A percentile compares a stretch with the other conserved stretches of the same genome.
Evolutionary conservation across 345 rosid species (phyloP).

Genomic region (Nasturtium officinale): DNA sequence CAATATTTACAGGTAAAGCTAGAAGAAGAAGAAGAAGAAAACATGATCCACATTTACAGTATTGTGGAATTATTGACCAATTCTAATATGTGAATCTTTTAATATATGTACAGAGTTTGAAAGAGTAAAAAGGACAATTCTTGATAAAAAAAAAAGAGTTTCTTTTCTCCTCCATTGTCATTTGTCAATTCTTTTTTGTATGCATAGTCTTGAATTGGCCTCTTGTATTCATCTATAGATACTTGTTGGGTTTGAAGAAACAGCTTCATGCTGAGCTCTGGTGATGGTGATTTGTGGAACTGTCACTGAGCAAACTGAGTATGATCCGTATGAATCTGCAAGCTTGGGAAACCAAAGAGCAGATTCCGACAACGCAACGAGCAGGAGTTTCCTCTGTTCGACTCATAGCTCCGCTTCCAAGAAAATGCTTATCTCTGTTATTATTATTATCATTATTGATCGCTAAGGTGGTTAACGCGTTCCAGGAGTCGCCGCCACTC

Average conservation of each 20-base stretch:
- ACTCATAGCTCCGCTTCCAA: slow-evolving; percentile 25
- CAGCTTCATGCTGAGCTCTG: slow-evolving; percentile 13
- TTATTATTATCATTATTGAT: neutral
- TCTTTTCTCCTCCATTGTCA: neutral
- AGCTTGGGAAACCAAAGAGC: slow-evolving; percentile 36
- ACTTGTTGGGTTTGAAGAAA: neutral
- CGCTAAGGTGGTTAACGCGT: neutral
- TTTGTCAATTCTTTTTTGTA: neutral
- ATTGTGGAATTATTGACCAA: slow-evolving; percentile 24
- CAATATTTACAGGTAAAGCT: slow-evolving; percentile 10
- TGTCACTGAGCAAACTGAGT: slow-evolving; percentile 30
- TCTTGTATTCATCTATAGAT: neutral
- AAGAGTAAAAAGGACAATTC: slow-evolving; percentile 1
- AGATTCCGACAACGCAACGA: slow-evolving; percentile 36
- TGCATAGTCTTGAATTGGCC: neutral
- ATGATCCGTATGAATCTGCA: slow-evolving; percentile 34
- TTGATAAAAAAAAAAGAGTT: neutral
- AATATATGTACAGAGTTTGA: slow-evolving; percentile 35
- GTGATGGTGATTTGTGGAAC: slow-evolving; percentile 9
- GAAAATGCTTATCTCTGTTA: neutral
- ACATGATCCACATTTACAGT: slow-evolving; percentile 9
- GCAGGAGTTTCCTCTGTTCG: slow-evolving; percentile 39
- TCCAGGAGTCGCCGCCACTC: neutral
- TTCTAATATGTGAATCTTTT: slow-evolving; percentile 30
- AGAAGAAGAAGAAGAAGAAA: slow-evolving; percentile 15